phyloP scores from a whole-genome alignment of 164 flowering plant genomes.

The Kalanchoe fedtschenkoi region DNA sequence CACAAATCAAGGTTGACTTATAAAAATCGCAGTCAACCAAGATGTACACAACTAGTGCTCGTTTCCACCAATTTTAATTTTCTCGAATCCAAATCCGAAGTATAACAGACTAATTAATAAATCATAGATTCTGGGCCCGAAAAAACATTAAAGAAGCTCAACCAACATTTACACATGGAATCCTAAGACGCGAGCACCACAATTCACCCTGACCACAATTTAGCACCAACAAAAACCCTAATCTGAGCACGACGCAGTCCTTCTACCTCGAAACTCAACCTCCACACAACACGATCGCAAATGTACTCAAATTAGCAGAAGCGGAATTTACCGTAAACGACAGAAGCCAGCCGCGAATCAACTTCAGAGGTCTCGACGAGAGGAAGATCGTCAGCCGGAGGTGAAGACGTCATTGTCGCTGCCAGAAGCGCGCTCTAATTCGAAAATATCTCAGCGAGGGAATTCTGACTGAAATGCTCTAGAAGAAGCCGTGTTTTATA shows the following conservation, averaged over 20 bases:
- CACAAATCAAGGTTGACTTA: no score
- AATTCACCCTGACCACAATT: not conserved
- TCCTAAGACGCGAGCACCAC: not conserved
- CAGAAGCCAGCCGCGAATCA: slow-evolving; percentile 32
- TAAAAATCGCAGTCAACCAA: no score
- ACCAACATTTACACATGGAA: not conserved
- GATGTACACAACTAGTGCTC: no score
- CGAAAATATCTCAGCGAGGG: not conserved
- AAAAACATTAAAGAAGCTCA: no score
- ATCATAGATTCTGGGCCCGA: no score
- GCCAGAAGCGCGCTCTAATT: not conserved
- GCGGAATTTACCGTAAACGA: slow-evolving; percentile 28
- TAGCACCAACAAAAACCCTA: not conserved
- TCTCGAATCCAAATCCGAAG: not conserved
- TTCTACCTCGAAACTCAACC: not conserved
- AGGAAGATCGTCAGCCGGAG: slow-evolving; percentile 12
- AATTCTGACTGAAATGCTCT: not conserved
- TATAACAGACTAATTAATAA: no score
- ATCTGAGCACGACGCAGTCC: not conserved
- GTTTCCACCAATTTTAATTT: not conserved
- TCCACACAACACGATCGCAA: not conserved
- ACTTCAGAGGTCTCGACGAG: slow-evolving; percentile 12
- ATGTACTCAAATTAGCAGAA: not conserved
- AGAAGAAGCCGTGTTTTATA: not conserved
- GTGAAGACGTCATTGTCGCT: slow-evolving; percentile 23